phyloP scores from a whole-genome alignment of 1,139 yeast species.

The Saccharomyces hybrid region DNA sequence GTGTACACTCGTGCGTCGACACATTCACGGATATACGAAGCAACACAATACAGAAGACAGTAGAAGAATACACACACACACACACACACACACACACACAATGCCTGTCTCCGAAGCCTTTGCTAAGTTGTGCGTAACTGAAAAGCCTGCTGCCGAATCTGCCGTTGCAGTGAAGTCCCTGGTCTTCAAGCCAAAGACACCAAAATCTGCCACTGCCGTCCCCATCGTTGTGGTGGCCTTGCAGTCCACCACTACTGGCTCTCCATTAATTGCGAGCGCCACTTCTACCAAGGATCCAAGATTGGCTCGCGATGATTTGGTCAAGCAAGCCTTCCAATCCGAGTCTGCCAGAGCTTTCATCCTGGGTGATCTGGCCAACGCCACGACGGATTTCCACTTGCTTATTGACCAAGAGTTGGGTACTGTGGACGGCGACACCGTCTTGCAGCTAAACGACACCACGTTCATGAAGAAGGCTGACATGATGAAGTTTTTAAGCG shows the following conservation, averaged over 20 bases:
- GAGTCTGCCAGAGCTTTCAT: slow-evolving; percentile 57
- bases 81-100: neutral
- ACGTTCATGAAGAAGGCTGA: slow-evolving; percentile 51
- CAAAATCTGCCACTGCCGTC: slow-evolving; percentile 72
- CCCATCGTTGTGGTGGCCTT: slow-evolving; percentile 79
- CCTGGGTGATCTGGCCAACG: slow-evolving; percentile 48
- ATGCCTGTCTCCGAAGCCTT: slow-evolving; percentile 58
- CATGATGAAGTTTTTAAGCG: slow-evolving; percentile 46
- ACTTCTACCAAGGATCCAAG: slow-evolving; percentile 80
- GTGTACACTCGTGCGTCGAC: neutral
- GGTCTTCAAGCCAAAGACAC: slow-evolving; percentile 87
- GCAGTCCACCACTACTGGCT: slow-evolving; percentile 62
- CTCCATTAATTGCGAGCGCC: slow-evolving; percentile 54
- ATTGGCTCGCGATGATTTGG: slow-evolving; percentile 75
- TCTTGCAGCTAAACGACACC: slow-evolving; percentile 51
- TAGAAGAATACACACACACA: neutral
- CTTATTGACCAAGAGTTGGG: slow-evolving; percentile 54
- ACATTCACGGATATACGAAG: neutral
- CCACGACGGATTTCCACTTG: slow-evolving; percentile 56
- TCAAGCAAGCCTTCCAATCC: slow-evolving; percentile 56
- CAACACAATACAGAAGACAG: neutral
- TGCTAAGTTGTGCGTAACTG: slow-evolving; percentile 46
- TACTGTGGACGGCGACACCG: slow-evolving; percentile 33
- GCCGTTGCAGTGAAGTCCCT: slow-evolving; percentile 58
- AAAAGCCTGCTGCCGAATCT: slow-evolving; percentile 37